A percentile compares a stretch with the other conserved stretches of the same genome.
Evolutionary conservation across 1,139 yeast species (phyloP).

Genomic region (Zygosaccharomyces sapae): DNA sequence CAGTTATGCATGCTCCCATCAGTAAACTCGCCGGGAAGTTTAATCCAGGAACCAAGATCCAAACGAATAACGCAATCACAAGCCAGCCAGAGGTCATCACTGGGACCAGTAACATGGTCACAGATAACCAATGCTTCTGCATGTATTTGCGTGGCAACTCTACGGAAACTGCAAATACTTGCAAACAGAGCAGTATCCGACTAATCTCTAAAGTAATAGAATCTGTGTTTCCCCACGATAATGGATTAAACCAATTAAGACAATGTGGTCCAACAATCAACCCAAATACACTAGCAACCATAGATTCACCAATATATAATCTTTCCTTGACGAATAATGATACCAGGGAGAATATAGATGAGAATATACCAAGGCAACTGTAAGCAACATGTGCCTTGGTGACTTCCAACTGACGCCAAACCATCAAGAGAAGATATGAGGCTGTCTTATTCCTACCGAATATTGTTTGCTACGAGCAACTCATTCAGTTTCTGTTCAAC

Average conservation of each 20-base stretch:
- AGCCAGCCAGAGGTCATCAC: conserved; percentile 96
- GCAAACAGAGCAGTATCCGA: conserved; percentile 82
- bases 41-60: conserved; percentile 81
- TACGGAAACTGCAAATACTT: conserved; percentile 96
- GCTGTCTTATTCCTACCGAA: background rate
- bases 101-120: conserved; percentile 71
- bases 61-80: conserved; percentile 76
- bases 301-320: conserved; percentile 90
- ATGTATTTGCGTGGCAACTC: conserved; percentile 92
- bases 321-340: conserved; percentile 88
- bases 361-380: conserved; percentile 87
- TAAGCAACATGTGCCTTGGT: conserved; percentile 80
- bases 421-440: conserved; percentile 17
- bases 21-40: conserved; percentile 71
- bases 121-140: conserved; percentile 86
- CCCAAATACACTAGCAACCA: conserved; percentile 89
- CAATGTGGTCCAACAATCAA: conserved; percentile 93
- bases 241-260: conserved; percentile 81
- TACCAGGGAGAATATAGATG: conserved; percentile 77
- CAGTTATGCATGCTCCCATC: conserved; percentile 90
- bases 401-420: conserved; percentile 41
- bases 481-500: background rate
- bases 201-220: conserved; percentile 82
- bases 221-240: conserved; percentile 88
- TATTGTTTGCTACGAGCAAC: background rate